Evolutionary conservation across 2,329 filamentous ascomycete species (phyloP).

Genomic region (Cordyceps cateniannulata): DNA sequence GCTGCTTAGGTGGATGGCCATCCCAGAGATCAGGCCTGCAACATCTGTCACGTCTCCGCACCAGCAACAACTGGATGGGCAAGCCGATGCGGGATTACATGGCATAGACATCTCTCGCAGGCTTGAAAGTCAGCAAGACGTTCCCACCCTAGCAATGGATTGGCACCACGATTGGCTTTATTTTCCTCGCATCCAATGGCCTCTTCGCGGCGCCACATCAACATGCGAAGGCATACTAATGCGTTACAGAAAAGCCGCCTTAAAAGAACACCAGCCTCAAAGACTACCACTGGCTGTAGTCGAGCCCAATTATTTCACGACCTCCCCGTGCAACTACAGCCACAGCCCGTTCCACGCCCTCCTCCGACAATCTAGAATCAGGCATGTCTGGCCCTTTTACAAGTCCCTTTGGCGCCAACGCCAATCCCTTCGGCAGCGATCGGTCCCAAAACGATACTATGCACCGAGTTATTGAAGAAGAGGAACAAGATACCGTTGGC

Average conservation of each 20-base stretch:
- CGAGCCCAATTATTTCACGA: not conserved
- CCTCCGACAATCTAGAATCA: not conserved
- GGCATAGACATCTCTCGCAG: not conserved
- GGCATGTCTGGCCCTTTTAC: constrained; percentile 72
- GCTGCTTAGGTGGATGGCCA: not conserved
- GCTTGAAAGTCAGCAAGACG: not conserved
- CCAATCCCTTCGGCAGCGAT: constrained; percentile 64
- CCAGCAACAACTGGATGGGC: not conserved
- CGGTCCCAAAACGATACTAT: constrained; percentile 35
- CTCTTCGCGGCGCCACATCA: not conserved
- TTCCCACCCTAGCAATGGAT: not conserved
- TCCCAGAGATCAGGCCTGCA: not conserved
- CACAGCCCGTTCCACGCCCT: not conserved
- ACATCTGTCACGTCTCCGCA: not conserved
- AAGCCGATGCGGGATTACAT: constrained; percentile 8
- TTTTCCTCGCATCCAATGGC: not conserved
- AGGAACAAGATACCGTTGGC: constrained; percentile 68
- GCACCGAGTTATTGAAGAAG: constrained; percentile 68
- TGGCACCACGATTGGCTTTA: not conserved
- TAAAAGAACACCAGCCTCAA: not conserved
- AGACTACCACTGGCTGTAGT: not conserved
- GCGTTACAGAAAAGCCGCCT: not conserved
- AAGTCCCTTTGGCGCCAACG: constrained; percentile 59
- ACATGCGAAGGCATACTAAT: not conserved
- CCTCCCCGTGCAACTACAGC: not conserved